phyloP scores from a whole-genome alignment of 768 basidiomycete genomes.

The Leccinum olivaceopallidum region DNA sequence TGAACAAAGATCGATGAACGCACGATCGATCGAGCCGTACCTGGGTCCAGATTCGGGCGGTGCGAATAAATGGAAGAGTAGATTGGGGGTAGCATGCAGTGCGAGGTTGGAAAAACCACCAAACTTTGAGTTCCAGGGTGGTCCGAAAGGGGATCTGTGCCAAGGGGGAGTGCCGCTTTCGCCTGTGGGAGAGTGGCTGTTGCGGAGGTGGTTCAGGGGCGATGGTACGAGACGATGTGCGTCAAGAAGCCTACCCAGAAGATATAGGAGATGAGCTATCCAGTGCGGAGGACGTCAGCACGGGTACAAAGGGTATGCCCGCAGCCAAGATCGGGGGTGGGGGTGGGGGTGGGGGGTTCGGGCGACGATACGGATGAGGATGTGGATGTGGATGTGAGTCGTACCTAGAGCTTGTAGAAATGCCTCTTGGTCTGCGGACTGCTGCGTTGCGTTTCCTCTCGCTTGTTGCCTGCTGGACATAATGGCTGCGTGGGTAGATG shows the following conservation, averaged over 20 bases:
- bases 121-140: constrained; percentile 32
- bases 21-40: constrained; percentile 28
- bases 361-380: not conserved
- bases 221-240: constrained; percentile 20
- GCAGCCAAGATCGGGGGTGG: constrained; percentile 16
- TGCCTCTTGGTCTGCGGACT: constrained; percentile 64
- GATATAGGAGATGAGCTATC: constrained; percentile 32
- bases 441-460: constrained; percentile 74
- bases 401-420: constrained; percentile 52
- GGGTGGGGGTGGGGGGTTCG: not conserved
- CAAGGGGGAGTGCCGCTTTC: constrained; percentile 30
- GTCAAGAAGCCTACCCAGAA: constrained; percentile 43
- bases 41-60: constrained; percentile 62
- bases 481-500: constrained; percentile 51
- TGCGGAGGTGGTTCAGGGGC: constrained; percentile 28
- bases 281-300: constrained; percentile 24
- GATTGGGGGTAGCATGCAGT: constrained; percentile 61
- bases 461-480: constrained; percentile 80
- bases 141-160: constrained; percentile 24
- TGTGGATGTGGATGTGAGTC: not conserved
- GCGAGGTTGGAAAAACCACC: constrained; percentile 49
- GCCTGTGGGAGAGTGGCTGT: constrained; percentile 31
- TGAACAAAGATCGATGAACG: constrained; percentile 18
- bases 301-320: constrained; percentile 28
- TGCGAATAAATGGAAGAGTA: constrained; percentile 72